These are phyloP conservation scores for Nemania sp. DNA, from an alignment of 2,329 filamentous ascomycete species.

Conservation along the genomic window DNA sequence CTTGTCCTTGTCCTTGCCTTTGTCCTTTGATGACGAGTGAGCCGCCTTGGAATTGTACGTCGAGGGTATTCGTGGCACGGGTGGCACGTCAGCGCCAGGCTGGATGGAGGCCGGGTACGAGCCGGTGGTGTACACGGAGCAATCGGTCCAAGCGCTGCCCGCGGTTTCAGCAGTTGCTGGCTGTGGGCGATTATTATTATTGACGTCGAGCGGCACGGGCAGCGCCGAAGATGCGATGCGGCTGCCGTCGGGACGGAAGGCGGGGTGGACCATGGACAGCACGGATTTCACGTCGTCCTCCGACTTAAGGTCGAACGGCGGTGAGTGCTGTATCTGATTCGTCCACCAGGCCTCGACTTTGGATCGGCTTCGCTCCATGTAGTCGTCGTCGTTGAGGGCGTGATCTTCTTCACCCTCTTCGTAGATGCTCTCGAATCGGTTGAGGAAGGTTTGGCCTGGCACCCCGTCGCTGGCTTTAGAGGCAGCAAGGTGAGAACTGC, in stretches of 20 bases:
- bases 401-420: constrained; percentile 21
- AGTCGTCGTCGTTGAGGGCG: constrained; percentile 23
- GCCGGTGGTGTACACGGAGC: constrained; percentile 28
- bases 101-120: not conserved
- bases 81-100: constrained; percentile 20
- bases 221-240: constrained; percentile 29
- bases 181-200: constrained; percentile 15
- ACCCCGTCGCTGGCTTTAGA: constrained; percentile 18
- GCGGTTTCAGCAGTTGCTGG: not conserved
- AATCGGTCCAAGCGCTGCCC: constrained; percentile 33
- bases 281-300: constrained; percentile 29
- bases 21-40: not conserved
- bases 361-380: constrained; percentile 25
- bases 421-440: constrained; percentile 25
- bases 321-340: constrained; percentile 19
- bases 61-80: constrained; percentile 32
- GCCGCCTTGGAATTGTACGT: constrained; percentile 1
- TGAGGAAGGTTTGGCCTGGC: constrained; percentile 24
- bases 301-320: not conserved
- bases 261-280: constrained; percentile 35
- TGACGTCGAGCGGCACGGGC: constrained; percentile 26
- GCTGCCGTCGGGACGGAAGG: constrained; percentile 35
- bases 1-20: too few species aligned
- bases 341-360: constrained; percentile 35
- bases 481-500: constrained; percentile 6